Base-by-base conservation (phyloP, 208 protist species). In the Herpetomonas muscarum region DNA sequence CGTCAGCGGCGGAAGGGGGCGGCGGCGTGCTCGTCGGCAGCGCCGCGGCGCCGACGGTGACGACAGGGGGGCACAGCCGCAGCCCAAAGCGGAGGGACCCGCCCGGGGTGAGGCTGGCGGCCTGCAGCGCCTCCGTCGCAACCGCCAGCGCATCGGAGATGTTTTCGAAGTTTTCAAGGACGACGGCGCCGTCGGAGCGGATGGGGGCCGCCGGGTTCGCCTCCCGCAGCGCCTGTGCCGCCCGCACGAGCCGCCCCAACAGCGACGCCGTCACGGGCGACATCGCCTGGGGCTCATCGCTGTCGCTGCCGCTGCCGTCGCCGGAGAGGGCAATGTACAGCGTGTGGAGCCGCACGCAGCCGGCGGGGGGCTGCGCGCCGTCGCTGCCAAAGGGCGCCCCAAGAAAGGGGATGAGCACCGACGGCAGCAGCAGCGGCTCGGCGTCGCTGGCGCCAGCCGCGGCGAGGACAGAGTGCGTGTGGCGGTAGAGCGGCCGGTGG, bases 121-220 rank as follows among this genome's bases (percentile, higher is more conserved):
- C 65, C 26, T 61, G 55, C 45, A 76, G 49, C 32, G 64, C 48
- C 56, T 76, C 76, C 29, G 64, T 59, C 1, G 65, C 65, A n/a
- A 76, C 30, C n/a, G 57, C 57, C 13, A 77, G 47, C 7, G 69
- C 64, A 25, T 72, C 67, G 1, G 54, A 61, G 25, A 93, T 26
- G 26, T 71, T 75, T 15, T 88, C 78, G 45, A 85, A 68, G 37
- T 30, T 64, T 22, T 83, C 48, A 53, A 72, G 29, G 22, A 73
- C 67, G 9, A 84, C 61, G 1, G 77, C 61, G 4, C 73, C 77
- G 56, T 78, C 74, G 13, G 26, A 12, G 5, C 63, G 50, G 2
- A 62, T 37, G 12, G 44, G 25, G 36, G 44, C 37, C 2, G 48
- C 15, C 9, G 54, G 22, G 19, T 64, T 70, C 7, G 52, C 49